phyloP scores from a whole-genome alignment of 2,329 filamentous ascomycete genomes.

The Volutella citrinella region DNA sequence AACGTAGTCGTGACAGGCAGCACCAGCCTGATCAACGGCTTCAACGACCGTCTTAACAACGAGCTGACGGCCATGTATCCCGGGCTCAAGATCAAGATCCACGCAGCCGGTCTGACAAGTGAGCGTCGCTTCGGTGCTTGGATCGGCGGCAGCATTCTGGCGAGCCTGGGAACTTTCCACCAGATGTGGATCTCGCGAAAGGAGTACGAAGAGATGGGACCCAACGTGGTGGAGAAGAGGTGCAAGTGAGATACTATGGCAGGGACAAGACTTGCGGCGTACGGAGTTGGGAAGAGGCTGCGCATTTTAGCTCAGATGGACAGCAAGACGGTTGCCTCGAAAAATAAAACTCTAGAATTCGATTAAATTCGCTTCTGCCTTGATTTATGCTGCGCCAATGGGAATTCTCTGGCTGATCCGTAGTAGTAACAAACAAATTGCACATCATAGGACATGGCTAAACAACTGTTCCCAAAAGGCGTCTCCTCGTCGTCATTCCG shows the following conservation, averaged over 20 bases:
- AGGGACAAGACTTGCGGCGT: constrained; percentile 26
- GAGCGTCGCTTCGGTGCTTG: constrained; percentile 91
- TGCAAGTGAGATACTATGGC: constrained; percentile 63
- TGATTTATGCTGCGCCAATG: too few species aligned
- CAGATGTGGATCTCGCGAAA: constrained; percentile 99
- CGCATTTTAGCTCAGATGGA: constrained; percentile 20
- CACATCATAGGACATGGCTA: too few species aligned
- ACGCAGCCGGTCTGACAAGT: constrained; percentile 79
- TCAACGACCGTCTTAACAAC: constrained; percentile 84
- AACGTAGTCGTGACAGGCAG: constrained; percentile 94
- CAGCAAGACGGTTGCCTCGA: constrained; percentile 18
- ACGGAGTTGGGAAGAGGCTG: constrained; percentile 33
- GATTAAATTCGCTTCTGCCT: constrained; percentile 22
- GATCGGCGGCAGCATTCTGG: constrained; percentile 95
- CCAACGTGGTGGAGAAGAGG: constrained; percentile 88
- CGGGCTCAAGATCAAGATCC: constrained; percentile 80
- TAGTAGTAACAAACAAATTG: too few species aligned
- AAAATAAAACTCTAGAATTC: too few species aligned
- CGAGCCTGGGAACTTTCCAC: constrained; percentile 94
- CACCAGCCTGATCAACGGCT: constrained; percentile 81
- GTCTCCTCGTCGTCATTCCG: too few species aligned
- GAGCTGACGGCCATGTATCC: constrained; percentile 83
- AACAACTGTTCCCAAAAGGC: too few species aligned
- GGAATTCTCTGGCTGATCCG: too few species aligned
- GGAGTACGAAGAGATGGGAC: constrained; percentile 95